Base-by-base conservation (phyloP, 2,329 filamentous ascomycete species). In the Drechslera avenae region DNA sequence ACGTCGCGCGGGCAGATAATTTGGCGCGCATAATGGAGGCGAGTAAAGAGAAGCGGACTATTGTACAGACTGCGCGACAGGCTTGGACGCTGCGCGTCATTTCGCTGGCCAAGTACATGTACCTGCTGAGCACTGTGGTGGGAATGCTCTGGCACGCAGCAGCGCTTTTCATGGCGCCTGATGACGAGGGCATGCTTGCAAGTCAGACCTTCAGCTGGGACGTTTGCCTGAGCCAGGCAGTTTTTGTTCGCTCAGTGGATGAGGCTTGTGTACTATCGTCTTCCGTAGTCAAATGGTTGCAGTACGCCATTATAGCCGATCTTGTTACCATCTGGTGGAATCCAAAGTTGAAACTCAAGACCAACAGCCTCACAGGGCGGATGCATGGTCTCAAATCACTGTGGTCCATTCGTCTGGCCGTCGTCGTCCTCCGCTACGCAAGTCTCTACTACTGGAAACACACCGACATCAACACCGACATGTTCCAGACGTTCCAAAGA, bases 1-100 rank as follows among this genome's bases (percentile, higher is more conserved):
- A 96, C 68, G 88, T 86, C 26, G 91, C 91, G 21, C 90, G 90
- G 73, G 88, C 89, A n/a, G 90, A 95, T 61, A 83, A 91, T 56
- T 73, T 95, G 26, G 81, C 87, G 42, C 83, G 88, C 54, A 86
- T 90, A 78, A 85, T 95, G 76, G 86, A 90, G 37, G 84, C 83
- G 33, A 73, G 69, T 49, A 67, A 66, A 26, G 56, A 69, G 36
- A 66, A 67, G 41, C 64, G 60, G 21, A 46, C 46, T 5, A 46
- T 47, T 5, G 53, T 54, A 3, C 51, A 54, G 6, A 66, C 62
- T 1, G 39, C 76, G 76, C 51, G 78, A 68, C 52, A 77, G 51
- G 39, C 76, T 19, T 79, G 76, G 56, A 73, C 75, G 7, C 79
- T 58, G 73, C 80, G 57, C 52, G 54, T 41, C 46, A 78, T 44